Conservation (phyloP, 129 eudicot species). For the Flaveria sonorensis region DNA sequence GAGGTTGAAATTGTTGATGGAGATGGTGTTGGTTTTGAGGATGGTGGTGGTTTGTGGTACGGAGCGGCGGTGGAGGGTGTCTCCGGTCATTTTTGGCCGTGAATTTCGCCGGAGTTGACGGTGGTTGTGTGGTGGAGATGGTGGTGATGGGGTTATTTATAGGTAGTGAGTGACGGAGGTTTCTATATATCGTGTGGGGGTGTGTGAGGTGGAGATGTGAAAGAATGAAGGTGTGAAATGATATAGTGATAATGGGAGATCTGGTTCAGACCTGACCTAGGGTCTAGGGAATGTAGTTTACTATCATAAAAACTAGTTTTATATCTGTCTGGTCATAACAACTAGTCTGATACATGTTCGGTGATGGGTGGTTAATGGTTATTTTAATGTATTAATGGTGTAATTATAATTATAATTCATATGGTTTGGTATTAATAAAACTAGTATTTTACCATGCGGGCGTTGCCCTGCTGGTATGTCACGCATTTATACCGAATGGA, state of each 20-base stretch:
- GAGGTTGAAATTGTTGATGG: constrained; percentile 31
- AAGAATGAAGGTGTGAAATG: background rate
- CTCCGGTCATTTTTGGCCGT: constrained; percentile 16
- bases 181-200: background rate
- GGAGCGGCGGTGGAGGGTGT: constrained; percentile 36
- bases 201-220: constrained; percentile 17
- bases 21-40: constrained; percentile 28
- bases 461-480: too few relatives aligned
- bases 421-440: too few relatives aligned
- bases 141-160: constrained; percentile 20
- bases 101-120: background rate
- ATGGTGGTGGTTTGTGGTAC: constrained; percentile 36
- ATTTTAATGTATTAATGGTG: too few relatives aligned
- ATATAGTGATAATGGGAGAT: background rate
- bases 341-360: too few relatives aligned
- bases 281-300: background rate
- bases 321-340: too few relatives aligned
- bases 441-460: too few relatives aligned
- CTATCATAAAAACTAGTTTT: too few relatives aligned
- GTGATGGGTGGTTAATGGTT: too few relatives aligned
- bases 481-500: too few relatives aligned
- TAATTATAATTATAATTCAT: too few relatives aligned
- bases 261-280: constrained; percentile 5
- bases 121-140: background rate
- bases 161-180: constrained; percentile 37